phyloP scores from a whole-genome alignment of 2,329 filamentous ascomycete genomes.

The Aspergillus nomiae region DNA sequence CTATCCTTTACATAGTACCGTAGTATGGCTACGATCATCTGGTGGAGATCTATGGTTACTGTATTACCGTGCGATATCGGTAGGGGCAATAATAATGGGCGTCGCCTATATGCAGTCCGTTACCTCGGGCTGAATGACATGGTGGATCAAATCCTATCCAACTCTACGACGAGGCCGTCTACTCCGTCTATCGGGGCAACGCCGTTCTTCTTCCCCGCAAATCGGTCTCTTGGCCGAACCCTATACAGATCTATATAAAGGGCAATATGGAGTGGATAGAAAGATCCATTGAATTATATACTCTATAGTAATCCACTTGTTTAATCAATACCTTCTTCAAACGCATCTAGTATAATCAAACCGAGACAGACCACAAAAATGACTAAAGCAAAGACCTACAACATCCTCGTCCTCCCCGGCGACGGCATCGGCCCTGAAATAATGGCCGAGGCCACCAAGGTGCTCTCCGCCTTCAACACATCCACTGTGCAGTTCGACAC shows the following conservation, averaged over 20 bases:
- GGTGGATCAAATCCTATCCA: background rate
- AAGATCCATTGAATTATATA: background rate
- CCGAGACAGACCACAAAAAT: background rate
- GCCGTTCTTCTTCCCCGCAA: constrained; percentile 24
- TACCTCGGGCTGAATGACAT: background rate
- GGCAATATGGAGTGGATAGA: background rate
- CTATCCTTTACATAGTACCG: background rate
- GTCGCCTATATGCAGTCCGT: background rate
- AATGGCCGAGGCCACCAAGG: constrained; percentile 51
- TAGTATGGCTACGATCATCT: background rate
- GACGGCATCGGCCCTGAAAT: constrained; percentile 84
- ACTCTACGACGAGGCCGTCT: background rate
- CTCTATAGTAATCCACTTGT: background rate
- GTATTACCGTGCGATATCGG: constrained; percentile 1
- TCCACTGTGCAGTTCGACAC: constrained; percentile 75
- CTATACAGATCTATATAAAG: background rate
- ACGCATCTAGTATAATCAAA: background rate
- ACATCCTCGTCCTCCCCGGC: constrained; percentile 73
- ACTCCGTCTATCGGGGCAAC: background rate
- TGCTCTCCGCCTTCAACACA: constrained; percentile 73
- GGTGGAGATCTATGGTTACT: background rate
- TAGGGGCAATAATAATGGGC: background rate
- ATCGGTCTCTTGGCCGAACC: constrained; percentile 27
- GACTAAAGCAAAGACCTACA: constrained; percentile 50
- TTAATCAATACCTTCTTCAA: background rate